A percentile compares a stretch with the other conserved stretches of the same genome.
Evolutionary conservation across 1,284 basidiomycete species (phyloP).

Genomic region (Ustilago xerochloae): DNA sequence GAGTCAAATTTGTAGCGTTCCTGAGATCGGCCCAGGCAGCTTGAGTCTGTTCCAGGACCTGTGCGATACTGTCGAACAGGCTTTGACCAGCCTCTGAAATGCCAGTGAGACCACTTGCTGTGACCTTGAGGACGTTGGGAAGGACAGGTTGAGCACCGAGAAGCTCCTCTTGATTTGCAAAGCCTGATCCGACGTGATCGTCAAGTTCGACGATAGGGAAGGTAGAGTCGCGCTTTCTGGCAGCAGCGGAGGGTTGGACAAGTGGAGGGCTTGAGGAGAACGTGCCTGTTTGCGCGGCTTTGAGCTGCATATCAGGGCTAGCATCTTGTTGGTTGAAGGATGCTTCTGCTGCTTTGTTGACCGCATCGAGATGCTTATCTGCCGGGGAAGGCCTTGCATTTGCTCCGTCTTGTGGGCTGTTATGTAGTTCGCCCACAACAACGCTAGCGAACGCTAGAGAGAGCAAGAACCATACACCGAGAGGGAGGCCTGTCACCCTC

Average conservation of each 20-base stretch:
- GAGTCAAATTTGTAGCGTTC: conserved; percentile 33
- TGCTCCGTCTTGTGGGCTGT: neutral
- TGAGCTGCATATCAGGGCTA: neutral
- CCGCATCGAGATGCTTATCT: conserved; percentile 1
- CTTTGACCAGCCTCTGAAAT: conserved; percentile 30
- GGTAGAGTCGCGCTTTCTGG: conserved; percentile 8
- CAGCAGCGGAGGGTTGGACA: neutral
- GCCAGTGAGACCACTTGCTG: conserved; percentile 26
- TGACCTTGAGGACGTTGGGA: conserved; percentile 28
- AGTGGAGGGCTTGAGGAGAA: conserved; percentile 5
- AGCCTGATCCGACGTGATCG: neutral
- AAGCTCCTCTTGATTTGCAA: conserved; percentile 19
- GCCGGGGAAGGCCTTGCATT: neutral
- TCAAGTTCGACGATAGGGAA: conserved; percentile 16
- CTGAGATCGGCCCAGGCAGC: conserved; percentile 26
- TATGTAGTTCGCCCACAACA: neutral
- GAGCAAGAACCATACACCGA: neutral
- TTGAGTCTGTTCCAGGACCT: conserved; percentile 37
- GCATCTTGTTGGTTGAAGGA: conserved; percentile 8
- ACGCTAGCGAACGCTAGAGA: neutral
- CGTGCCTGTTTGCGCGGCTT: neutral
- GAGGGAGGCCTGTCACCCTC: neutral
- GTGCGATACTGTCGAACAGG: conserved; percentile 34
- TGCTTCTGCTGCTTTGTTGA: conserved; percentile 11
- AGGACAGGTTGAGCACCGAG: conserved; percentile 7